Evolutionary conservation across 2,329 filamentous ascomycete genomes (phyloP).

Genomic region (Trichoderma sp.): DNA sequence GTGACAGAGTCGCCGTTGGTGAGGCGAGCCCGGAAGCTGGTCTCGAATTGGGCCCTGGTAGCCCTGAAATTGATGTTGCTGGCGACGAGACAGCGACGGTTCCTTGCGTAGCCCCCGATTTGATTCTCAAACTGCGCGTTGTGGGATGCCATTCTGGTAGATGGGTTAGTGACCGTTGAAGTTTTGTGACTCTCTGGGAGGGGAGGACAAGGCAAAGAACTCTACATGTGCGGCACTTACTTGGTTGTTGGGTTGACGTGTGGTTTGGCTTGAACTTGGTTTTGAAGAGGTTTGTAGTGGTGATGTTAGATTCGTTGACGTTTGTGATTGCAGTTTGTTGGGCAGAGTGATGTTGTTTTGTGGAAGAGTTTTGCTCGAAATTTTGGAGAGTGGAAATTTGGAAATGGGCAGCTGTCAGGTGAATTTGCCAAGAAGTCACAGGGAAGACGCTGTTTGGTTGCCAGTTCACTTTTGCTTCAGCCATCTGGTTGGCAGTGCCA

Average conservation of each 20-base stretch:
- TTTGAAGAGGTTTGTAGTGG: neutral
- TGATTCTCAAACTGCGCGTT: neutral
- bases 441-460: neutral
- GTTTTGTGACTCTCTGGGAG: neutral
- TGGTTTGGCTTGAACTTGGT: neutral
- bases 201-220: neutral
- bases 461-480: neutral
- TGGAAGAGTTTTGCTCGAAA: neutral
- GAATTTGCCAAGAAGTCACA: neutral
- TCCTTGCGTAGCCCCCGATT: neutral
- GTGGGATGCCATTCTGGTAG: neutral
- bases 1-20: too few species aligned
- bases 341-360: neutral
- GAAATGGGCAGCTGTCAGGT: neutral
- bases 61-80: too few species aligned
- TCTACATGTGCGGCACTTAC: neutral
- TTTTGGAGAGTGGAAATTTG: neutral
- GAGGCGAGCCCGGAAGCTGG: too few species aligned
- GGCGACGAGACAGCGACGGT: too few species aligned
- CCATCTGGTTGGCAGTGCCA: neutral
- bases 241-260: neutral
- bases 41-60: too few species aligned
- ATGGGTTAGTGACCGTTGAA: neutral
- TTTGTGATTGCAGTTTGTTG: neutral
- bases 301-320: neutral